Percentiles rank a stretch among this genome's conserved stretches.
Evolutionary conservation across 2,329 filamentous ascomycete species (phyloP).

Genomic region (Diaporthe longicolla): DNA sequence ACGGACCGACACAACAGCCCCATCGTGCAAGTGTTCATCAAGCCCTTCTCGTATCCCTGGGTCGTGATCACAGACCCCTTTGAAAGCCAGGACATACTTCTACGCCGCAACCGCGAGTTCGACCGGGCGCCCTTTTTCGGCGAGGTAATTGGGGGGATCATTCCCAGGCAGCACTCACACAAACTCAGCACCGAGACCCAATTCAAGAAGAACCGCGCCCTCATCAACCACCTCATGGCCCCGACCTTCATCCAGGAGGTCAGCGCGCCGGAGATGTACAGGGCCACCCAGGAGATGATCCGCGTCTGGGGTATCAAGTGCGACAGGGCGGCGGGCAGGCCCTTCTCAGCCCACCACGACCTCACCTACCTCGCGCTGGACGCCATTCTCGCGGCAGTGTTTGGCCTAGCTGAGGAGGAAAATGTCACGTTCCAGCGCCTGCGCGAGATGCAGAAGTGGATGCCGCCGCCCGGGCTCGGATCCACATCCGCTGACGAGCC

Average conservation of each 20-base stretch:
- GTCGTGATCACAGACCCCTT: conserved; percentile 44
- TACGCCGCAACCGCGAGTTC: conserved; percentile 45
- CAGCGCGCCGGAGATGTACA: conserved; percentile 28
- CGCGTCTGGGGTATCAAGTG: conserved; percentile 44
- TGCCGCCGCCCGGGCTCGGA: background rate
- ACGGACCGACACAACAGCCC: conserved; percentile 54
- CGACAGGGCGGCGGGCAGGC: conserved; percentile 37
- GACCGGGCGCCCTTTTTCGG: conserved; percentile 33
- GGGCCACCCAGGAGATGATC: conserved; percentile 43
- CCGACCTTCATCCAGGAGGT: conserved; percentile 30
- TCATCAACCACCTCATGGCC: conserved; percentile 37
- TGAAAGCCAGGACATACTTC: conserved; percentile 45
- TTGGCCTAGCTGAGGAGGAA: conserved; percentile 48
- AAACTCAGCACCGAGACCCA: conserved; percentile 44
- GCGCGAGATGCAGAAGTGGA: conserved; percentile 43
- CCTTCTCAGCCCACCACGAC: conserved; percentile 38
- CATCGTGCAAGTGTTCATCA: conserved; percentile 63
- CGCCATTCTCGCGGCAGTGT: conserved; percentile 46
- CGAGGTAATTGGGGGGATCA: conserved; percentile 50
- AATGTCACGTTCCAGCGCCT: conserved; percentile 47
- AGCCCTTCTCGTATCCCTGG: conserved; percentile 51
- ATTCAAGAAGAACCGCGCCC: conserved; percentile 28
- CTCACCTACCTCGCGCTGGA: conserved; percentile 35
- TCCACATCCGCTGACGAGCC: conserved; percentile 43
- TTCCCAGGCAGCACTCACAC: conserved; percentile 52